Percentiles rank a stretch among this genome's conserved stretches.
Evolutionary conservation across 441 rosid genomes (phyloP).

Genomic region (Bocquillonia castaneifolia): DNA sequence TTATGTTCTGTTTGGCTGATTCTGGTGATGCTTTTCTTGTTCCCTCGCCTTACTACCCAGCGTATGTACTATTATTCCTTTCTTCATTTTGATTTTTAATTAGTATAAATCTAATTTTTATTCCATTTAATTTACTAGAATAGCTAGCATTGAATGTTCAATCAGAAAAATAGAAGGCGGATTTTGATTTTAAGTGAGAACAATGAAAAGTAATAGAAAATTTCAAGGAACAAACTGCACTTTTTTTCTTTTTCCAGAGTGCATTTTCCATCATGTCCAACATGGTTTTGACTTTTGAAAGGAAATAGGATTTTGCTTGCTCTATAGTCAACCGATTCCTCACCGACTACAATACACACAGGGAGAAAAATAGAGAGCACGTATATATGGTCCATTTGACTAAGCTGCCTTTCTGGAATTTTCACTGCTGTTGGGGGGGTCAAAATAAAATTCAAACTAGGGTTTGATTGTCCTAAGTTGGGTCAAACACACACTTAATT

Average conservation of each 20-base stretch:
- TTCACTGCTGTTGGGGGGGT: slow-evolving; percentile 1
- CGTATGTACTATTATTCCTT: slow-evolving; percentile 40
- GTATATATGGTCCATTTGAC: neutral
- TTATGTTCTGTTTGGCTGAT: slow-evolving; percentile 79
- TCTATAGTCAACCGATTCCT: neutral
- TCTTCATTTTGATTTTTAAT: too few relatives aligned
- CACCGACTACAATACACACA: neutral
- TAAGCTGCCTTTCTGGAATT: slow-evolving; percentile 6
- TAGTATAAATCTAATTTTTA: too few relatives aligned
- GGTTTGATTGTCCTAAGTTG: slow-evolving; percentile 9
- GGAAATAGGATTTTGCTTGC: slow-evolving; percentile 4
- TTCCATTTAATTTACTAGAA: too few relatives aligned
- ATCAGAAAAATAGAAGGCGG: too few relatives aligned
- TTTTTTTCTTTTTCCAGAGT: too few relatives aligned
- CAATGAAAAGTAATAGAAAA: slow-evolving; percentile 6
- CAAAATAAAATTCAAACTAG: slow-evolving; percentile 16
- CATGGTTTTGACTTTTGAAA: slow-evolving; percentile 9
- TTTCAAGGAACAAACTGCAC: too few relatives aligned
- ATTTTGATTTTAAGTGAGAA: neutral
- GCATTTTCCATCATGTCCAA: neutral
- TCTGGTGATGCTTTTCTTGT: slow-evolving; percentile 82
- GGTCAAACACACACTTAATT: too few relatives aligned
- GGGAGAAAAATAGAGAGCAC: too few relatives aligned
- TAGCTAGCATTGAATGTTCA: neutral
- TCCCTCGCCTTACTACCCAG: slow-evolving; percentile 92